Percentiles rank a stretch among this genome's conserved stretches.
Evolutionary conservation across 2,329 filamentous ascomycete species (phyloP).

Genomic region (Calonectria pseudoreteaudii): DNA sequence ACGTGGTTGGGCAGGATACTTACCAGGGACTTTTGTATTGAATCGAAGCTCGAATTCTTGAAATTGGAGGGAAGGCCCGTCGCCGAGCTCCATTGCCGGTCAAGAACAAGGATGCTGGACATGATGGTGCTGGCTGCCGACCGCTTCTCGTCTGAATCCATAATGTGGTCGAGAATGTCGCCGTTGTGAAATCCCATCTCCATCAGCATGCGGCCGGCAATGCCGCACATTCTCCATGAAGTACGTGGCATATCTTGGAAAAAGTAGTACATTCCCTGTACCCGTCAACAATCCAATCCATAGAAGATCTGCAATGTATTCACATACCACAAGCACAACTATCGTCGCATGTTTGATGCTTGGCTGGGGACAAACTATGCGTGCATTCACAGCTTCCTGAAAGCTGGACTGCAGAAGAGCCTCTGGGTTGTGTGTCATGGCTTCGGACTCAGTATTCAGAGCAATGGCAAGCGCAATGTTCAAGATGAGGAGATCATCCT

Average conservation of each 20-base stretch:
- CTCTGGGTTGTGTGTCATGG: neutral
- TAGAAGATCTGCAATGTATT: no score
- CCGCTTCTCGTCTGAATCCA: neutral
- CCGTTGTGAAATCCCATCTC: constrained; percentile 44
- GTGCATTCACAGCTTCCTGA: constrained; percentile 2
- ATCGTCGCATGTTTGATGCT: constrained; percentile 1
- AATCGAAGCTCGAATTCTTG: neutral
- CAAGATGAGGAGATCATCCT: neutral
- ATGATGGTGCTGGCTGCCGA: neutral
- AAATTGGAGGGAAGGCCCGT: constrained; percentile 4
- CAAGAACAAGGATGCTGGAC: neutral
- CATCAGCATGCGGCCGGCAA: constrained; percentile 42
- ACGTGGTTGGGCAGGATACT: neutral
- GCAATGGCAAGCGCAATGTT: constrained; percentile 2
- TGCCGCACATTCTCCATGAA: constrained; percentile 44
- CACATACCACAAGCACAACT: neutral
- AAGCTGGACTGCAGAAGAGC: neutral
- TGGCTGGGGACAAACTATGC: neutral
- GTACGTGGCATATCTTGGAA: constrained; percentile 39
- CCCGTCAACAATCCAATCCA: neutral
- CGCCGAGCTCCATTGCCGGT: constrained; percentile 11
- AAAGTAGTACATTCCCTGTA: constrained; percentile 33
- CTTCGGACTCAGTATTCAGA: neutral
- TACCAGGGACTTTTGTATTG: neutral
- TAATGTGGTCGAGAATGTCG: constrained; percentile 36